Percentiles rank a stretch among this genome's conserved stretches.
phyloP scores from a whole-genome alignment of 2,329 filamentous ascomycete species.

The Pseudopithomyces maydicus region DNA sequence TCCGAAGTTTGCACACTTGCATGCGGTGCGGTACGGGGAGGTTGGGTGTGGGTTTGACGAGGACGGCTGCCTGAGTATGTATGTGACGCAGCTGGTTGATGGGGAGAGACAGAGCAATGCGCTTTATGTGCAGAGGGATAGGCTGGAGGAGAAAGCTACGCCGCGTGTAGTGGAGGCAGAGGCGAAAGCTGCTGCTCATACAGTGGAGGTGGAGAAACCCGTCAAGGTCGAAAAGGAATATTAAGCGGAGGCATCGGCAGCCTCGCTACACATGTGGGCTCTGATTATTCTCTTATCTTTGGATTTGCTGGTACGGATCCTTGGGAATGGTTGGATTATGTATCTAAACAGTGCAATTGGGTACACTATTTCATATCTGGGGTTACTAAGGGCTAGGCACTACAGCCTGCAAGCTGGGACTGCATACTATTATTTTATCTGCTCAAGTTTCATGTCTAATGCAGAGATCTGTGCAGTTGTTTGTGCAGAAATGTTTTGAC shows the following conservation, averaged over 20 bases:
- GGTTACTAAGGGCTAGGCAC: no score
- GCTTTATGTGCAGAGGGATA: conserved; percentile 7
- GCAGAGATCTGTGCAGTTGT: no score
- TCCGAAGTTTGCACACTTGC: conserved; percentile 4
- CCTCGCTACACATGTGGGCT: no score
- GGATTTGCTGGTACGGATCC: no score
- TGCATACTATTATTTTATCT: no score
- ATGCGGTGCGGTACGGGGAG: conserved; percentile 5
- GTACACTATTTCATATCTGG: no score
- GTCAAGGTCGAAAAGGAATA: not conserved
- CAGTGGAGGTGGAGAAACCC: not conserved
- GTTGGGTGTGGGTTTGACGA: conserved; percentile 4
- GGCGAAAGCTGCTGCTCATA: not conserved
- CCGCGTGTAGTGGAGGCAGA: not conserved
- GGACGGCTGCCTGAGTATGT: conserved; percentile 1
- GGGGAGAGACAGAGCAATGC: not conserved
- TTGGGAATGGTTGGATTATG: no score
- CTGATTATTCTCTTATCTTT: no score
- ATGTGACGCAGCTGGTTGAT: not conserved
- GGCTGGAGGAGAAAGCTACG: not conserved
- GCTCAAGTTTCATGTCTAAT: no score
- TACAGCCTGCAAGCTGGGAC: no score
- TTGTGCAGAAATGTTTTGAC: no score
- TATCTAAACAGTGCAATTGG: no score
- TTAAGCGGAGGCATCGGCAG: not conserved